Base-by-base conservation (phyloP, 2,329 filamentous ascomycete species). In the Onygena corvina region DNA sequence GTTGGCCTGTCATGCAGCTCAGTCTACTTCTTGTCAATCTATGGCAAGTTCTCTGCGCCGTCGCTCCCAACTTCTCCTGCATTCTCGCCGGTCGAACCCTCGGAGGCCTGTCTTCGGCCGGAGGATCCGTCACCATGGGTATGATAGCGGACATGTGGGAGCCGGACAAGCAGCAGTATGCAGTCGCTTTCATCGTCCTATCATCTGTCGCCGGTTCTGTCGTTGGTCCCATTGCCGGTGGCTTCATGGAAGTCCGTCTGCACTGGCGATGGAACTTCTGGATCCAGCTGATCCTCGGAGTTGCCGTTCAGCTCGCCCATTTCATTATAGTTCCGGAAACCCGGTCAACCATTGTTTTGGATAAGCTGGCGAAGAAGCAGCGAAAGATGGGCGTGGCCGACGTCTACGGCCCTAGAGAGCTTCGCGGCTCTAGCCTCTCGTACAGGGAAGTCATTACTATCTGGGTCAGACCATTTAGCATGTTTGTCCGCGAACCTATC, bases 1-100 rank as follows among this genome's bases (percentile, higher is more conserved):
- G 86, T 36, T 83, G 80, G 73, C 81, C 81, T 1, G 75, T 89
- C 45, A 73, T 90, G 52, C 85, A 89, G 69, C 66, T 77, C 27
- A 84, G 79, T 34, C 67, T 90, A 50, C 73, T 83, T 52, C 69
- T 92, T 12, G 83, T 89, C 61, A 90, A 90, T 59, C 66, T 89
- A 47, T 90, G 78, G 75, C 82, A 86, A 56, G 63, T 87, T 0
- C 81, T 81, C 1, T 82, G 84, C 29, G 83, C 76, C 0, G 65
- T 87, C 45, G 83, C 84, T 0, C 80, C 79, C 1, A 87, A 86
- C 59, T 86, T 86, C 53, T 77, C 70, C 4, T 75, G 77, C 2
- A 71, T 88, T 50, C 67, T 88, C 52, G 76, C 81, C n/a, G 80
- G 79, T n/a, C 76, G 83, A 47, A 74, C 76, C 8, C 71, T 86